These are phyloP conservation scores for Dothiorella sarmentorum DNA, from an alignment of 2,329 filamentous ascomycete species.

Conservation along the genomic window DNA sequence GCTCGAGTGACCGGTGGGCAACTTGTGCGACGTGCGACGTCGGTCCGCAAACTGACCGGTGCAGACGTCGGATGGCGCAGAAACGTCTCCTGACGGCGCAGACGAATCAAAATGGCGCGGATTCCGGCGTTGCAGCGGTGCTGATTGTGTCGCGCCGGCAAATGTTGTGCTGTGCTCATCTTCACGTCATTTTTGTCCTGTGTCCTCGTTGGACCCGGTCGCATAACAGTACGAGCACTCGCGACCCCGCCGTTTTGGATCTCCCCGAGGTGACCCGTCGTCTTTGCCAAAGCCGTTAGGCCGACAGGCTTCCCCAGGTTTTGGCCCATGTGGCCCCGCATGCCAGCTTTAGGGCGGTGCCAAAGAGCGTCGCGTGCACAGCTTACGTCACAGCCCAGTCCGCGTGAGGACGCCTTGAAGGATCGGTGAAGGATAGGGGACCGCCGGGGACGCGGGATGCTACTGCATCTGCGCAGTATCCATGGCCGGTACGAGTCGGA, in stretches of 20 bases:
- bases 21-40: conserved; percentile 4
- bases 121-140: not conserved
- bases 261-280: conserved; percentile 10
- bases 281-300: conserved; percentile 10
- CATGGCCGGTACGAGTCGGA: not conserved
- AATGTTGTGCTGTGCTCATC: not conserved
- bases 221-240: no score
- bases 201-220: no score
- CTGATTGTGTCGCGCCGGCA: not conserved
- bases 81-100: conserved; percentile 6
- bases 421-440: conserved; percentile 10
- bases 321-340: conserved; percentile 3
- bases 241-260: not conserved
- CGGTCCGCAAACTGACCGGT: conserved; percentile 3
- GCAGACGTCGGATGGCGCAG: not conserved
- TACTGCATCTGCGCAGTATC: not conserved
- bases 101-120: not conserved
- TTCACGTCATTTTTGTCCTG: no score
- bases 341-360: not conserved
- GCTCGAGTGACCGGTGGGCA: not conserved
- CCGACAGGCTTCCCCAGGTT: conserved; percentile 3
- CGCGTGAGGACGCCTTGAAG: not conserved
- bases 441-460: no score
- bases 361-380: conserved; percentile 1
- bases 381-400: conserved; percentile 10